These are phyloP conservation scores for Entomortierella beljakovae DNA, from an alignment of 192 early-diverging fungal species.

Conservation along the genomic window DNA sequence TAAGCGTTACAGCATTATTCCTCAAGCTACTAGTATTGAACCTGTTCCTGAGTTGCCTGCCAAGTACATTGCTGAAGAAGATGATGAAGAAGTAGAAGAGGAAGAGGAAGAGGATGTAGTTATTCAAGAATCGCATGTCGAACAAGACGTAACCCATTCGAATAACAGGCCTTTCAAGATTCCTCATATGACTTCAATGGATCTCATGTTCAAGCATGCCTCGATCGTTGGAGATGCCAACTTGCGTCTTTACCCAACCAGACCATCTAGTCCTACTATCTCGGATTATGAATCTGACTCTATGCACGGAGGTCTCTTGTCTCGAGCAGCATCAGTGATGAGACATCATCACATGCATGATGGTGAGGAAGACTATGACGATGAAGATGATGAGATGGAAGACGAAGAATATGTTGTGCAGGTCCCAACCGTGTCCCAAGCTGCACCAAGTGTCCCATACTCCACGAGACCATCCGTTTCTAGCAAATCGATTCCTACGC, in stretches of 20 bases:
- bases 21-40: too few species aligned
- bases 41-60: too few species aligned
- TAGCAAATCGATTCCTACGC: neutral
- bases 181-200: conserved; percentile 50
- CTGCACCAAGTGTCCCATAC: neutral
- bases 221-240: conserved; percentile 37
- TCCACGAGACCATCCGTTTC: neutral
- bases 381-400: conserved; percentile 13
- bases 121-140: neutral
- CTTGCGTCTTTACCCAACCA: conserved; percentile 37
- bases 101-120: conserved; percentile 7
- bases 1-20: too few species aligned
- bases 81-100: neutral
- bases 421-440: neutral
- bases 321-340: conserved; percentile 44
- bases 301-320: conserved; percentile 40
- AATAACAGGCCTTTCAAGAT: conserved; percentile 21
- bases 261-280: conserved; percentile 43
- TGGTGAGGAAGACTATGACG: conserved; percentile 13
- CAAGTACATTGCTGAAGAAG: neutral
- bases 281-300: conserved; percentile 48
- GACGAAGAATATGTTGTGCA: conserved; percentile 4
- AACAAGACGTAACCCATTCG: neutral
- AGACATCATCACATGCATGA: neutral
- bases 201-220: conserved; percentile 48